phyloP scores from a whole-genome alignment of 2,329 filamentous ascomycete genomes.

The Leptographium lundbergii region DNA sequence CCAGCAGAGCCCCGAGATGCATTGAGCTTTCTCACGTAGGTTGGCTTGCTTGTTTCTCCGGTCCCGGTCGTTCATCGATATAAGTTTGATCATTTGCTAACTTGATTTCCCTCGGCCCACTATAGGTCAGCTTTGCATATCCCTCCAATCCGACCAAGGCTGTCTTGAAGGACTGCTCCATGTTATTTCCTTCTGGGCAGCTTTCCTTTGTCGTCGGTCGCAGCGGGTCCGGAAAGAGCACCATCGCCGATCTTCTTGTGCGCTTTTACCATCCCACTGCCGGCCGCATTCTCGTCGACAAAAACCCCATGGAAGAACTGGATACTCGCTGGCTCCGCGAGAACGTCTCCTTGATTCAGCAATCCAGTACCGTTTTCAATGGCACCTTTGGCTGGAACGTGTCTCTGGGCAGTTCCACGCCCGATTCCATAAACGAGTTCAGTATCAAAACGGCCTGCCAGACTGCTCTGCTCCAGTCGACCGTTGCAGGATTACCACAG shows the following conservation, averaged over 20 bases:
- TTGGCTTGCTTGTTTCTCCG: background rate
- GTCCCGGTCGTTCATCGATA: too few species aligned
- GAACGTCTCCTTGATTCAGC: conserved; percentile 72
- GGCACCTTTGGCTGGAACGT: conserved; percentile 72
- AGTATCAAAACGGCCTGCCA: conserved; percentile 51
- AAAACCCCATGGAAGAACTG: conserved; percentile 44
- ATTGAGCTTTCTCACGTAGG: background rate
- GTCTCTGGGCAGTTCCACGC: conserved; percentile 45
- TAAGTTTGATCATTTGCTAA: background rate
- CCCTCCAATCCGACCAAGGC: conserved; percentile 50
- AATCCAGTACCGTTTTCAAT: conserved; percentile 69
- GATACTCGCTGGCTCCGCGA: conserved; percentile 60
- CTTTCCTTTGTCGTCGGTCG: conserved; percentile 72
- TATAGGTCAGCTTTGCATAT: conserved; percentile 69
- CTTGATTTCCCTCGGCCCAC: background rate
- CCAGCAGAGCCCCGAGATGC: background rate
- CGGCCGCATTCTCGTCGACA: conserved; percentile 60
- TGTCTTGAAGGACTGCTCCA: conserved; percentile 47
- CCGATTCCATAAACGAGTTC: conserved; percentile 27
- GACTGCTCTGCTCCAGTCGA: conserved; percentile 55
- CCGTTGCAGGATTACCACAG: conserved; percentile 51
- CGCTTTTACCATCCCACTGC: conserved; percentile 57
- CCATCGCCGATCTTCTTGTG: conserved; percentile 65
- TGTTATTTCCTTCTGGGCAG: conserved; percentile 60
- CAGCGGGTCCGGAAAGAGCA: conserved; percentile 90